phyloP scores from a whole-genome alignment of 768 basidiomycete genomes.

The Tylopilus vinaceipallidus region DNA sequence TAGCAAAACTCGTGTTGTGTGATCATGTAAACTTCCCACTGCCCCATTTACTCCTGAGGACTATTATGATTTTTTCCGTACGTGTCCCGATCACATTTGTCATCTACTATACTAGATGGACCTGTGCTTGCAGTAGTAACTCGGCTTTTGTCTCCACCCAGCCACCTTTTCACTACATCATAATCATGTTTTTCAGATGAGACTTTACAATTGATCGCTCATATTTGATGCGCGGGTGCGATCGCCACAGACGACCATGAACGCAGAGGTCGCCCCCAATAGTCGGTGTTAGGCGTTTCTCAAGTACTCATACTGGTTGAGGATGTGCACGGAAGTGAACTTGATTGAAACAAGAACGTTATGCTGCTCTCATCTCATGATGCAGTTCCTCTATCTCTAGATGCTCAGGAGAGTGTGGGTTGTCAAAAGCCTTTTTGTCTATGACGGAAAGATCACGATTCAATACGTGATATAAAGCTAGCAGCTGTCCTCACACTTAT shows the following conservation, averaged over 20 bases:
- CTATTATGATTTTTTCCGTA: slow-evolving; percentile 20
- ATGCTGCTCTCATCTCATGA: background rate
- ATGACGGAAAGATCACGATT: too few relatives aligned
- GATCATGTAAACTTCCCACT: slow-evolving; percentile 55
- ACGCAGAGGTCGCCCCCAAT: background rate
- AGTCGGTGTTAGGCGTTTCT: too few relatives aligned
- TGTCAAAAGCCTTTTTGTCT: too few relatives aligned
- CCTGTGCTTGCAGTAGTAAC: slow-evolving; percentile 5
- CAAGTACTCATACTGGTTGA: too few relatives aligned
- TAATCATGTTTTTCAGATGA: background rate
- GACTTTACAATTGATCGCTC: slow-evolving; percentile 1
- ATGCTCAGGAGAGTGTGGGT: background rate
- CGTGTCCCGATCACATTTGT: slow-evolving; percentile 16
- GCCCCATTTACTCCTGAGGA: slow-evolving; percentile 13
- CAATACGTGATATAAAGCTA: too few relatives aligned
- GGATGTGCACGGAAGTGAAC: too few relatives aligned
- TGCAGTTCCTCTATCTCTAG: background rate
- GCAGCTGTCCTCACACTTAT: too few relatives aligned
- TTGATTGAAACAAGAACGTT: too few relatives aligned
- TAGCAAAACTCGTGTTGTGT: slow-evolving; percentile 97
- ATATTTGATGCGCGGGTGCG: background rate
- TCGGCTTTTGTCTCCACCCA: slow-evolving; percentile 4
- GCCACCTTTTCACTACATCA: background rate
- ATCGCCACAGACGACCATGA: background rate
- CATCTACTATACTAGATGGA: slow-evolving; percentile 3